Evolutionary conservation across 2,329 filamentous ascomycete species (phyloP).

Genomic region (Aspergillus novoparasiticus): DNA sequence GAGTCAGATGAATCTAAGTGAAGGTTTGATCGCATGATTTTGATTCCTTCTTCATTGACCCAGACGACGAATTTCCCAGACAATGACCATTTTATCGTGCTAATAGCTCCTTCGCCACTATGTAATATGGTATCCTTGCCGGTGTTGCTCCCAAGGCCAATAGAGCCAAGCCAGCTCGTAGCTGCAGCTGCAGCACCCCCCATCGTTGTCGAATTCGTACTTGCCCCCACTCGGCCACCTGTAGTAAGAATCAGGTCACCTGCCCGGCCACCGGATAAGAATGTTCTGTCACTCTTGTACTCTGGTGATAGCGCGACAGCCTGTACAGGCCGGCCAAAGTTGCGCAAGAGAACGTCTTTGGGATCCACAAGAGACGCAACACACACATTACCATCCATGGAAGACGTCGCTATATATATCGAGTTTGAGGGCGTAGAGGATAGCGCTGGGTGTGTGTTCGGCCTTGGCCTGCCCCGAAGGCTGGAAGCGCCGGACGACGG

Average conservation of each 20-base stretch:
- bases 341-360: constrained; percentile 87
- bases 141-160: constrained; percentile 75
- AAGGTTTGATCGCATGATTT: constrained; percentile 91
- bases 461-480: constrained; percentile 32
- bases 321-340: constrained; percentile 91
- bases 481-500: constrained; percentile 34
- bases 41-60: constrained; percentile 96
- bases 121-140: constrained; percentile 87
- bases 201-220: constrained; percentile 81
- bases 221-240: constrained; percentile 77
- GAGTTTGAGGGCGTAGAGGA: constrained; percentile 81
- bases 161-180: constrained; percentile 86
- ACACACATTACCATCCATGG: constrained; percentile 94
- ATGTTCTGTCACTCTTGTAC: constrained; percentile 84
- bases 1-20: constrained; percentile 74
- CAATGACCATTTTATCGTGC: constrained; percentile 89
- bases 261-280: constrained; percentile 86
- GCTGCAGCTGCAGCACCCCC: constrained; percentile 73
- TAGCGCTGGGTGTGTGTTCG: constrained; percentile 44
- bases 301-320: constrained; percentile 93
- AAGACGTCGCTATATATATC: constrained; percentile 91
- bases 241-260: constrained; percentile 85
- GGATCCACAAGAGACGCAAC: constrained; percentile 82
- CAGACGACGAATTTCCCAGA: constrained; percentile 91
- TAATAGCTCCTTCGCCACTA: constrained; percentile 88